Conservation (phyloP, 2,329 filamentous ascomycete species). For the Aspergillus sp. region DNA sequence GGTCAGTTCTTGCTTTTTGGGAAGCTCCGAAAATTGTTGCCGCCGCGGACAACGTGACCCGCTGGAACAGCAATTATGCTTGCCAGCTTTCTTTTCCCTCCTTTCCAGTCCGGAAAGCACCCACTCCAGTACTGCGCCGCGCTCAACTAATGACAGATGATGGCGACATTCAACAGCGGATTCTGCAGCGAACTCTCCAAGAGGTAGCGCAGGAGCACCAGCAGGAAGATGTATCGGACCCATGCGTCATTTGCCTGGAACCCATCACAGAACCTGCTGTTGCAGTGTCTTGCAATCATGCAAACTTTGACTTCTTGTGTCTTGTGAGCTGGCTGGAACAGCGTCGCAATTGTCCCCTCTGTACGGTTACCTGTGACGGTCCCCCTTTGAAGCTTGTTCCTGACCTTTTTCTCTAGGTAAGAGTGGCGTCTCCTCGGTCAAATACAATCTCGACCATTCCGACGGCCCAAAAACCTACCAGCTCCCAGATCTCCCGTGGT, state of each 20-base stretch:
- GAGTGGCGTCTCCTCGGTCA: slow-evolving; percentile 57
- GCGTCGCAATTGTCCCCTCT: slow-evolving; percentile 74
- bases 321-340: slow-evolving; percentile 78
- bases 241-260: slow-evolving; percentile 88
- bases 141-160: slow-evolving; percentile 37
- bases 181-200: slow-evolving; percentile 46
- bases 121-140: not conserved
- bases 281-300: slow-evolving; percentile 74
- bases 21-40: slow-evolving; percentile 6
- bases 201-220: slow-evolving; percentile 42
- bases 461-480: slow-evolving; percentile 59
- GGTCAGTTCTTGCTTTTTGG: slow-evolving; percentile 6
- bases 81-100: not conserved
- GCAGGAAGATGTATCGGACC: slow-evolving; percentile 42
- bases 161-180: slow-evolving; percentile 43
- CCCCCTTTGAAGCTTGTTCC: not conserved
- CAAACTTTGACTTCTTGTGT: slow-evolving; percentile 82
- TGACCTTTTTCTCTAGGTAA: slow-evolving; percentile 44
- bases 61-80: not conserved
- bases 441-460: slow-evolving; percentile 61
- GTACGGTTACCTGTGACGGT: slow-evolving; percentile 46
- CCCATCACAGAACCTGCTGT: slow-evolving; percentile 69
- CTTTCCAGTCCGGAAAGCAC: not conserved
- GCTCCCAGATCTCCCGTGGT: slow-evolving; percentile 41
- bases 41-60: slow-evolving; percentile 23